Evolutionary conservation across 2,329 filamentous ascomycete species (phyloP), one percentile per base, ranked within the genome.

Genomic region (Claviceps spartinae): DNA sequence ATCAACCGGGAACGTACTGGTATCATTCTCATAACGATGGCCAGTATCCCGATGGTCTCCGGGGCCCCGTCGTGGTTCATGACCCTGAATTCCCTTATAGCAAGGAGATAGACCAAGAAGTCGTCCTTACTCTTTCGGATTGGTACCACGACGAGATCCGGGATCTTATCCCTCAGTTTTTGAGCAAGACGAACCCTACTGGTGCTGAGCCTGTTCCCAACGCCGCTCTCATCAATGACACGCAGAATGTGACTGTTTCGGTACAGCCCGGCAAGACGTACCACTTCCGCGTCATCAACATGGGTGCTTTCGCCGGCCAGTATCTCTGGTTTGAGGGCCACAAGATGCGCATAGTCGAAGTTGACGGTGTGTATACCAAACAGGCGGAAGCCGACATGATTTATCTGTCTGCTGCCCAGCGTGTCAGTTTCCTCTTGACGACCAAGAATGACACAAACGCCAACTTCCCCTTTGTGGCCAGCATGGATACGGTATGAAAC

Each of bases 1-100:
- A 79, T 48, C 83, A 87, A 68, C 75, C 82, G 0, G 86, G 85
- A 30, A 86, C 84, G 1, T 89, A 87, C 65, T 89, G 85, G 86
- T 90, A 89, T 58, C 84, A 88, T 63, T 84, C 81, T 4, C 84
- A 88, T 61, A 74, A 75, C 22, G 72, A 74, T 55, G 81, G 76
- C 24, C 83, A 86, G 62, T 87, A 86, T 56, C 82, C 83, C 1
- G 84, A 88, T 62, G 84, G 84, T 11, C 70, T 86, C 5, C 74
- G 83, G 22, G 82, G 75, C 0, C 74, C 82, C 1, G 65, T 86
- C 36, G 76, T 86, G 51, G 70, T 86, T 20, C 77, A 85, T 48
- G 83, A 87, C 60, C 75, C 74, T 1, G 62, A 77, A 0, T 69
- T 72, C n/a, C 82, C 81, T 0, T 83, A 79, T 63, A 66, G 68